Evolutionary conservation across 306 rosid genomes (phyloP), one percentile per base, ranked within the genome.

Genomic region (Rosa persica): DNA sequence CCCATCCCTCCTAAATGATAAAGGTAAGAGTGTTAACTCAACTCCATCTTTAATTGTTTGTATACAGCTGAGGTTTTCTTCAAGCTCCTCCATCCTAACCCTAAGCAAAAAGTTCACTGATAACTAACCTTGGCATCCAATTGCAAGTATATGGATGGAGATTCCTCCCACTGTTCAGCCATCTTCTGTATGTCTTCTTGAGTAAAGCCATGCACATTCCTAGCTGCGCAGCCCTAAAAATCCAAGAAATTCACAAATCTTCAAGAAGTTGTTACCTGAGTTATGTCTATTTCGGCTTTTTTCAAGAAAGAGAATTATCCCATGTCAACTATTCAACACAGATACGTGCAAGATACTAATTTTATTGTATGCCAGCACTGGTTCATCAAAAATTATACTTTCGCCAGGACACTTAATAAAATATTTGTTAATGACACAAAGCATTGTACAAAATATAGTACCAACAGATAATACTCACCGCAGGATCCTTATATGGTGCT

Each of bases 401-500:
- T 30, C 68, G 22, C 54, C 68, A 57, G 78, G 46, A 71, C 49
- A 22, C 16, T 30, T 30, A 19, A 1, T 54, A 38, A n/a, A 39
- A 10, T 6, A 38, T 5, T 16, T 68, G 4, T 42, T n/a, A n/a
- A 25, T 68, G 72, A 57, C 51, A 40, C 75, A 67, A 65, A 49
- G 38, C 71, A 77, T 44, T 76, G 48, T 55, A 80, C 22, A 19
- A 54, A 16, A 65, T 36, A 38, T 48, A 61, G 61, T 13, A 65
- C 80, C 39, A 69, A 47, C 25, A 61, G 43, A 68, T 48, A 57
- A 66, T 16, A 80, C 92, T 42, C 83, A 95, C 99, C 85, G 46
- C 97, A 36, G 99, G 99, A 82, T 95, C 99, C 88, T 88, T 95
- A 84, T 95, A 95, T 19, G 97, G 74, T 70, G 98, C 99, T 89